A percentile compares a stretch with the other conserved stretches of the same genome.
Conservation (phyloP, 768 basidiomycete genomes). For the Termitomyces heimii region DNA sequence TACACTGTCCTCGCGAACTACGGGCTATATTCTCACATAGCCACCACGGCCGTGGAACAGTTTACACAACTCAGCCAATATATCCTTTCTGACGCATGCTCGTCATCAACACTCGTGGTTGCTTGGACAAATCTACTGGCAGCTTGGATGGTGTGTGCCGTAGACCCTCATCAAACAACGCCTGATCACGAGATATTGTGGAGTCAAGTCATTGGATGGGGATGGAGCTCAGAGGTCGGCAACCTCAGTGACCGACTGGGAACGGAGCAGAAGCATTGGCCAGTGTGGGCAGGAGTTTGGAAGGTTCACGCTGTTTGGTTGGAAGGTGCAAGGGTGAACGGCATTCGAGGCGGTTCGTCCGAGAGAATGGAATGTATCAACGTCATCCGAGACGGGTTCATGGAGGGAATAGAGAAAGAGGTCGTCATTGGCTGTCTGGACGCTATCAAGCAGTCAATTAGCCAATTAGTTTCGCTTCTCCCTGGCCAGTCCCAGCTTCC, state of each 20-base stretch:
- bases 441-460: conserved; percentile 25
- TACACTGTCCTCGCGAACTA: conserved; percentile 69
- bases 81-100: conserved; percentile 31
- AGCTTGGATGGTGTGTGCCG: conserved; percentile 76
- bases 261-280: conserved; percentile 25
- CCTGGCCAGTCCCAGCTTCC: conserved; percentile 9
- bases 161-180: conserved; percentile 86
- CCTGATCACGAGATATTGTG: conserved; percentile 86
- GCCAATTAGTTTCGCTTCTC: conserved; percentile 11
- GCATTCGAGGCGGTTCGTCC: conserved; percentile 53
- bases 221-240: conserved; percentile 60
- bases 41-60: conserved; percentile 56
- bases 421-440: conserved; percentile 32
- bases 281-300: conserved; percentile 47
- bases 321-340: conserved; percentile 73
- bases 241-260: conserved; percentile 30
- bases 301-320: conserved; percentile 60
- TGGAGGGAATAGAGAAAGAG: conserved; percentile 25
- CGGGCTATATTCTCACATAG: conserved; percentile 68
- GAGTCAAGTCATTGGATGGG: conserved; percentile 80
- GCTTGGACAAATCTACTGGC: conserved; percentile 59
- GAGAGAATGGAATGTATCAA: conserved; percentile 45
- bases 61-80: conserved; percentile 46
- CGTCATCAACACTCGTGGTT: conserved; percentile 27
- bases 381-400: conserved; percentile 35